Conservation (phyloP, 495 filamentous ascomycete species). For the Penicillium daleae region DNA sequence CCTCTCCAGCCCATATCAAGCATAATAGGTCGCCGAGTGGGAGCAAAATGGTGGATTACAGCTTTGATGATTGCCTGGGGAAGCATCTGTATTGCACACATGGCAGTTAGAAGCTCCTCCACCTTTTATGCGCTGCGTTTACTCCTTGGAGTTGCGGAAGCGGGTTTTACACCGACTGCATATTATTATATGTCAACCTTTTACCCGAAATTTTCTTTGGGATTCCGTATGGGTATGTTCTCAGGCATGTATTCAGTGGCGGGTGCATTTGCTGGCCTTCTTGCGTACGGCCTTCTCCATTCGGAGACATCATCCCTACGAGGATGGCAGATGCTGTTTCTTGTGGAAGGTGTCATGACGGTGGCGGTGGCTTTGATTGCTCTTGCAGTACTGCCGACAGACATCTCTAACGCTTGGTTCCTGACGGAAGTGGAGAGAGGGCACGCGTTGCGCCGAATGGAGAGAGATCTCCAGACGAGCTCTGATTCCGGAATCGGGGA, state of each 20-base stretch:
- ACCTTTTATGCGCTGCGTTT: not conserved
- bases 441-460: constrained; percentile 6
- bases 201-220: constrained; percentile 1
- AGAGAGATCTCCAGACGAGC: constrained; percentile 3
- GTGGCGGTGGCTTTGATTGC: not conserved
- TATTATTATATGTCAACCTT: not conserved
- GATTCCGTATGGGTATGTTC: constrained; percentile 4
- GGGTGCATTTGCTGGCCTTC: constrained; percentile 7
- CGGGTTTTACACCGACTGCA: not conserved
- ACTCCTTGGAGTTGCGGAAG: not conserved
- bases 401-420: constrained; percentile 4
- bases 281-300: constrained; percentile 1
- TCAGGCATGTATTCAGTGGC: constrained; percentile 3
- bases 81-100: constrained; percentile 7
- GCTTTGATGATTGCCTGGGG: constrained; percentile 4
- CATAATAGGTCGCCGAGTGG: constrained; percentile 5
- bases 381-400: not conserved
- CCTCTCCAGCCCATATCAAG: constrained; percentile 4
- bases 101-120: not conserved
- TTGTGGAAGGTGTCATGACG: constrained; percentile 4
- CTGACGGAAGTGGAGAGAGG: constrained; percentile 5
- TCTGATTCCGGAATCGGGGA: not conserved
- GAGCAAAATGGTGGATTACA: constrained; percentile 5
- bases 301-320: constrained; percentile 1
- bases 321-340: constrained; percentile 5